Evolutionary conservation across 2,329 filamentous ascomycete genomes (phyloP).

Genomic region (Phoma sp.): DNA sequence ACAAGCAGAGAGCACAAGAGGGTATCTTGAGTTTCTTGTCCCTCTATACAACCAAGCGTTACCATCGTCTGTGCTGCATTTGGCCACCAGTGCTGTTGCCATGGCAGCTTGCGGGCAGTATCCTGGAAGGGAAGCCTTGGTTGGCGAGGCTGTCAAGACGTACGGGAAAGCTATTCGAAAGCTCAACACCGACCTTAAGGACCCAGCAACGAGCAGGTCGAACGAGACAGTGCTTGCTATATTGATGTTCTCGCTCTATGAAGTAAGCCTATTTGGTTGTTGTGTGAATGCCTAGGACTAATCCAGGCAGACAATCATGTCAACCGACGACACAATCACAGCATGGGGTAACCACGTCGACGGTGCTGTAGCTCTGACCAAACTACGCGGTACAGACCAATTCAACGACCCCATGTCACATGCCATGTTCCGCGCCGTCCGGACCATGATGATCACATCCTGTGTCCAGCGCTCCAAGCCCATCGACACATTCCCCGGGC

Average conservation of each 20-base stretch:
- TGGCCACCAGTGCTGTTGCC: constrained; percentile 49
- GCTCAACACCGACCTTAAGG: constrained; percentile 45
- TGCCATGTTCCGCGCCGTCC: constrained; percentile 49
- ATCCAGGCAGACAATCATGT: constrained; percentile 44
- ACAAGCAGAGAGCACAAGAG: constrained; percentile 46
- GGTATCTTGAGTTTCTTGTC: constrained; percentile 48
- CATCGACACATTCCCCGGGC: constrained; percentile 47
- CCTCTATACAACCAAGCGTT: constrained; percentile 46
- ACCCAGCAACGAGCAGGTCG: constrained; percentile 43
- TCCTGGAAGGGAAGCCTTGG: constrained; percentile 42
- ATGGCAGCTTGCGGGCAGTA: constrained; percentile 49
- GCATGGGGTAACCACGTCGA: constrained; percentile 51
- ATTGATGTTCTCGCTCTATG: constrained; percentile 51
- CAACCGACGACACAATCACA: constrained; percentile 45
- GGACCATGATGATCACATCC: constrained; percentile 52
- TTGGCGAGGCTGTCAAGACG: constrained; percentile 41
- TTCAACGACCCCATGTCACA: constrained; percentile 47
- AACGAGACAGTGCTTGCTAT: constrained; percentile 50
- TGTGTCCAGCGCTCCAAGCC: constrained; percentile 50
- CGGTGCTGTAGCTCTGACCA: constrained; percentile 49
- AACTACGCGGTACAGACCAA: constrained; percentile 48
- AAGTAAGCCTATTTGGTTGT: constrained; percentile 38
- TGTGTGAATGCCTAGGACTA: not conserved
- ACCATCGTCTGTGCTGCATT: constrained; percentile 47
- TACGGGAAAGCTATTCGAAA: constrained; percentile 50